A percentile compares a stretch with the other conserved stretches of the same genome.
Conservation (phyloP, 345 rosid genomes). For the Hibiscus mutabilis region DNA sequence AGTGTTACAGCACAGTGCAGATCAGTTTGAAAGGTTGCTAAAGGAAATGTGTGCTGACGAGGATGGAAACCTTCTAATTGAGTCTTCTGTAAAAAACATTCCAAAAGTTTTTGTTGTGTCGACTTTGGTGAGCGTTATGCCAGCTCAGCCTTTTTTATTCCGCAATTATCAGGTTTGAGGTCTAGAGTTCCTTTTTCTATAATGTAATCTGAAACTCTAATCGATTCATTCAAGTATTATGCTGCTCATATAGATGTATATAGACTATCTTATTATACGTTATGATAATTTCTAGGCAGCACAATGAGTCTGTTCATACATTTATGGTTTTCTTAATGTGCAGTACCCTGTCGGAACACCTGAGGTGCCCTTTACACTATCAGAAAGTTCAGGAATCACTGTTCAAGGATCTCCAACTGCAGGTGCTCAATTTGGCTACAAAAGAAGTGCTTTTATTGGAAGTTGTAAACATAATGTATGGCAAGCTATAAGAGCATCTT, state of each 20-base stretch:
- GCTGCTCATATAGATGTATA: neutral
- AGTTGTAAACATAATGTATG: slow-evolving; percentile 91
- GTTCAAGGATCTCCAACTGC: slow-evolving; percentile 52
- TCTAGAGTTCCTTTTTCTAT: slow-evolving; percentile 4
- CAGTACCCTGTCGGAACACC: slow-evolving; percentile 95
- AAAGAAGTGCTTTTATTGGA: slow-evolving; percentile 85
- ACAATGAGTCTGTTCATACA: slow-evolving; percentile 1
- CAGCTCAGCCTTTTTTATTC: slow-evolving; percentile 92
- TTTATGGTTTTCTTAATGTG: slow-evolving; percentile 13
- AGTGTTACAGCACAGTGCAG: slow-evolving; percentile 94
- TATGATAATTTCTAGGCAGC: neutral
- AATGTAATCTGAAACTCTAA: neutral
- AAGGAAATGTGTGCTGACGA: slow-evolving; percentile 98
- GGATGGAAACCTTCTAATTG: slow-evolving; percentile 89
- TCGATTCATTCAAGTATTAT: neutral
- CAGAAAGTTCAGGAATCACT: slow-evolving; percentile 68
- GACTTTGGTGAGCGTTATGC: slow-evolving; percentile 84
- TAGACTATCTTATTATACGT: neutral
- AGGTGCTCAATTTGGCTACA: slow-evolving; percentile 77
- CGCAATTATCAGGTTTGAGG: slow-evolving; percentile 88
- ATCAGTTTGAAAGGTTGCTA: slow-evolving; percentile 86
- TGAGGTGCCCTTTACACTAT: slow-evolving; percentile 63
- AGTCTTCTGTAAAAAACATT: slow-evolving; percentile 76
- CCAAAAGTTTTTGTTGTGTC: slow-evolving; percentile 96
- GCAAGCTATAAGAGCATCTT: slow-evolving; percentile 99